Evolutionary conservation across 805 yeast genomes (phyloP).

Genomic region (Monosporozyma yasuniensis): DNA sequence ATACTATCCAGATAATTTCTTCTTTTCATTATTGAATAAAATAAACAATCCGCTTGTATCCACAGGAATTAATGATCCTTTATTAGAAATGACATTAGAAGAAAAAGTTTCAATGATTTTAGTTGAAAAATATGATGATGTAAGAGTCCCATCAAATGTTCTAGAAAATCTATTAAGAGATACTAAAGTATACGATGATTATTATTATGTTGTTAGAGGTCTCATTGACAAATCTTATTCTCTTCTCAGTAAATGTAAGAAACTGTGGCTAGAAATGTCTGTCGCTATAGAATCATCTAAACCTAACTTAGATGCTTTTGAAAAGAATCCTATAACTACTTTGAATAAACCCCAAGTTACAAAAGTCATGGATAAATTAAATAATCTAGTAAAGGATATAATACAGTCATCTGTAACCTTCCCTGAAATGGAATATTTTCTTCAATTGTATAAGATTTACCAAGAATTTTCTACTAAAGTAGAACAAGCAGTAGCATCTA

Average conservation of each 20-base stretch:
- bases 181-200: not conserved
- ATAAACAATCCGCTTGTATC: not conserved
- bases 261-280: not conserved
- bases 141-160: not conserved
- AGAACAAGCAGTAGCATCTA: constrained; percentile 37
- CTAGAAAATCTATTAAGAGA: not conserved
- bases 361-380: not conserved
- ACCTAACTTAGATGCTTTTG: constrained; percentile 1
- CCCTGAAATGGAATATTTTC: constrained; percentile 1
- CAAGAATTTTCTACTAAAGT: not conserved
- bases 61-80: not conserved
- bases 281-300: not conserved
- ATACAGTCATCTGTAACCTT: not conserved
- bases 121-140: not conserved
- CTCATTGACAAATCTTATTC: not conserved
- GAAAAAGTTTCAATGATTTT: not conserved
- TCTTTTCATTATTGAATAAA: not conserved
- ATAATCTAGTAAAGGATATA: not conserved
- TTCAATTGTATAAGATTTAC: not conserved
- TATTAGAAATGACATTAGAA: constrained; percentile 1
- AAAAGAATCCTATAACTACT: not conserved
- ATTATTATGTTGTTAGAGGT: not conserved
- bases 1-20: constrained; percentile 43
- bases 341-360: not conserved
- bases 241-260: not conserved